Conservation (phyloP, 2,329 filamentous ascomycete species). For the Corniculantispora saksenae region DNA sequence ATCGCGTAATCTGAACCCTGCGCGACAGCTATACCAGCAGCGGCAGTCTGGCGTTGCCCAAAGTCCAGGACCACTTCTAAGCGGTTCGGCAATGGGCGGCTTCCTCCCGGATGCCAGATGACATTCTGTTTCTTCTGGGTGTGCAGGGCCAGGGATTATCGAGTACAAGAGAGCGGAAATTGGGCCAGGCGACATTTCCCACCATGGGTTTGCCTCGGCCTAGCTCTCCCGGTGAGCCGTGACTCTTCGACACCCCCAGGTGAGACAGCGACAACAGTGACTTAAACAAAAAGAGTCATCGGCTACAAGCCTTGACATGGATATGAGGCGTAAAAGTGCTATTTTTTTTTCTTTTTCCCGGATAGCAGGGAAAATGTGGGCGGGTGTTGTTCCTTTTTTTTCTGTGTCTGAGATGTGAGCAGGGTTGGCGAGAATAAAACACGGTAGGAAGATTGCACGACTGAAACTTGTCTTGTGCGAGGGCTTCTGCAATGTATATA, state of each 20-base stretch:
- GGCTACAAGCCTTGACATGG: not conserved
- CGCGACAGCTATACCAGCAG: not conserved
- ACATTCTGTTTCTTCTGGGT: not conserved
- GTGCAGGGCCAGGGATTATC: not conserved
- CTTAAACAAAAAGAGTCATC: not conserved
- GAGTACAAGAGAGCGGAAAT: not conserved
- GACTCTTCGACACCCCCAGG: not conserved
- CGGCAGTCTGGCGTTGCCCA: not conserved
- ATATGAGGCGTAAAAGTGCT: constrained; percentile 3
- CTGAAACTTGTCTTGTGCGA: not conserved
- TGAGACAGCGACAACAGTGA: not conserved
- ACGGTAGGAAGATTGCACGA: not conserved
- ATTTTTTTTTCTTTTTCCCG: not conserved
- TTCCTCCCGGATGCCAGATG: not conserved
- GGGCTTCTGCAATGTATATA: not conserved
- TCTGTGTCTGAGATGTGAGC: not conserved
- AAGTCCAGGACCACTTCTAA: not conserved
- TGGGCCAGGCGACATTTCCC: not conserved
- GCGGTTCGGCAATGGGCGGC: not conserved
- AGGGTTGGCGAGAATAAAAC: not conserved
- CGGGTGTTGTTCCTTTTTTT: not conserved
- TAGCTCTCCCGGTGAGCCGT: not conserved
- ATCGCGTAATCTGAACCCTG: not conserved
- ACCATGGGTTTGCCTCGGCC: not conserved
- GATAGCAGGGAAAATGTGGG: not conserved